Percentiles rank a stretch among this genome's conserved stretches.
These are phyloP conservation scores for Blastosporella zonata DNA, from an alignment of 1,284 basidiomycete species.

Conservation along the genomic window DNA sequence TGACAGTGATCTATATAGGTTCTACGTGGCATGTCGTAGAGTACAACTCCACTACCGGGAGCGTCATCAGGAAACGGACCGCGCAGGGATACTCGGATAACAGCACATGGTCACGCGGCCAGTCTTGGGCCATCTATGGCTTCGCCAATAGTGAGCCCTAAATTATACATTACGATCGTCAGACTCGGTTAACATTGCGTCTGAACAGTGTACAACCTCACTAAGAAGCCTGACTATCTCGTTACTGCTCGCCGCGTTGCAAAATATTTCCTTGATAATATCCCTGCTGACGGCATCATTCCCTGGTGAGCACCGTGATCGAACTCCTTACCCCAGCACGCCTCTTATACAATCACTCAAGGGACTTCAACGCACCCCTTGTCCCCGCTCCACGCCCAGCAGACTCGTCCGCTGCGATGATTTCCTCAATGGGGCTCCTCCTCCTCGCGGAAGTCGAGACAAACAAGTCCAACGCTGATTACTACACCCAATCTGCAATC, in stretches of 20 bases:
- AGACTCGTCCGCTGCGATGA: slow-evolving; percentile 65
- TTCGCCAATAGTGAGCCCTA: slow-evolving; percentile 58
- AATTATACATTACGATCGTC: background rate
- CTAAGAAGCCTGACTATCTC: slow-evolving; percentile 47
- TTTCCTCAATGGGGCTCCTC: slow-evolving; percentile 57
- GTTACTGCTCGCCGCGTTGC: slow-evolving; percentile 58
- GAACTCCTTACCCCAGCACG: background rate
- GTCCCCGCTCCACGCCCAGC: slow-evolving; percentile 51
- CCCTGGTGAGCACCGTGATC: slow-evolving; percentile 51
- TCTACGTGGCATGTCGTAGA: slow-evolving; percentile 68
- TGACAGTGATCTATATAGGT: slow-evolving; percentile 30
- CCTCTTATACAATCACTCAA: slow-evolving; percentile 22
- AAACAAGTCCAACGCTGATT: slow-evolving; percentile 31
- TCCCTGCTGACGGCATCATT: slow-evolving; percentile 57
- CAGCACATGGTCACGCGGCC: slow-evolving; percentile 72
- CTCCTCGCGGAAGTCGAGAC: slow-evolving; percentile 54
- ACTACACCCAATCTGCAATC: slow-evolving; percentile 50
- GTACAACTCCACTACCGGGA: slow-evolving; percentile 63
- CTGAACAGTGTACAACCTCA: slow-evolving; percentile 54
- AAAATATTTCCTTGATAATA: slow-evolving; percentile 51
- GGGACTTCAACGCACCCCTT: slow-evolving; percentile 69
- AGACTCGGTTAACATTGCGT: background rate
- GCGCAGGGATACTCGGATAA: slow-evolving; percentile 60
- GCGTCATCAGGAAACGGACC: slow-evolving; percentile 53
- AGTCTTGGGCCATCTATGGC: slow-evolving; percentile 70